Conservation (phyloP, 305 asterid genomes). For the Plantago coronopus region DNA sequence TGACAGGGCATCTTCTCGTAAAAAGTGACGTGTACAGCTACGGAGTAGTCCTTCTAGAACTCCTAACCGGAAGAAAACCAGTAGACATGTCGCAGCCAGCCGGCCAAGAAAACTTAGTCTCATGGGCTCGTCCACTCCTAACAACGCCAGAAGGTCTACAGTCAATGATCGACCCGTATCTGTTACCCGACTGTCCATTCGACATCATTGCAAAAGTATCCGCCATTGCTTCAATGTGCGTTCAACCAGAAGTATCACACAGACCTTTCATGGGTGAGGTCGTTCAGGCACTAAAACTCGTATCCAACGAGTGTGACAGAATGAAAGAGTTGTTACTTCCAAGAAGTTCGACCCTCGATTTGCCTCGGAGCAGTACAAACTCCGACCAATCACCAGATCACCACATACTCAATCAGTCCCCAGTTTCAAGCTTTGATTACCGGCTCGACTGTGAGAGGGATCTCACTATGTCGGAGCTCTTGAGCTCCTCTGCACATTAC, state of each 20-base stretch:
- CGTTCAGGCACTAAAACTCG: slow-evolving; percentile 81
- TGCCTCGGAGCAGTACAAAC: slow-evolving; percentile 33
- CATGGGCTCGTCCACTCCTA: slow-evolving; percentile 89
- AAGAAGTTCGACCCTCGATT: slow-evolving; percentile 45
- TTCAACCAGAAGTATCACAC: slow-evolving; percentile 89
- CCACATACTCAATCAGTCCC: slow-evolving; percentile 36
- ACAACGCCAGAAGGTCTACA: slow-evolving; percentile 55
- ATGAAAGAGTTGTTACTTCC: slow-evolving; percentile 33
- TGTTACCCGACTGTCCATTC: slow-evolving; percentile 50
- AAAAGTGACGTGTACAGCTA: slow-evolving; percentile 95
- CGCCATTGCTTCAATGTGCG: slow-evolving; percentile 97
- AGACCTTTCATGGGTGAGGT: slow-evolving; percentile 98
- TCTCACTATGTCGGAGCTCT: slow-evolving; percentile 56
- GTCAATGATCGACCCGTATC: slow-evolving; percentile 51
- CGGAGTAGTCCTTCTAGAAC: slow-evolving; percentile 98
- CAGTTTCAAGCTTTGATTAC: slow-evolving; percentile 45
- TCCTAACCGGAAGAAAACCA: slow-evolving; percentile 85
- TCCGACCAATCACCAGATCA: slow-evolving; percentile 34
- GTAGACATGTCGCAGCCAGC: slow-evolving; percentile 96
- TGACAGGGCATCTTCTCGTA: slow-evolving; percentile 98
- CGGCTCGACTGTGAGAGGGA: slow-evolving; percentile 68
- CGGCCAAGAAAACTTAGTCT: slow-evolving; percentile 83
- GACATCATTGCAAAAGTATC: slow-evolving; percentile 80
- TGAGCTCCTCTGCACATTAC: slow-evolving; percentile 41
- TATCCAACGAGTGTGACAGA: slow-evolving; percentile 64